phyloP scores from a whole-genome alignment of 176 grass and related monocot genomes.

The Oryza coarctata region DNA sequence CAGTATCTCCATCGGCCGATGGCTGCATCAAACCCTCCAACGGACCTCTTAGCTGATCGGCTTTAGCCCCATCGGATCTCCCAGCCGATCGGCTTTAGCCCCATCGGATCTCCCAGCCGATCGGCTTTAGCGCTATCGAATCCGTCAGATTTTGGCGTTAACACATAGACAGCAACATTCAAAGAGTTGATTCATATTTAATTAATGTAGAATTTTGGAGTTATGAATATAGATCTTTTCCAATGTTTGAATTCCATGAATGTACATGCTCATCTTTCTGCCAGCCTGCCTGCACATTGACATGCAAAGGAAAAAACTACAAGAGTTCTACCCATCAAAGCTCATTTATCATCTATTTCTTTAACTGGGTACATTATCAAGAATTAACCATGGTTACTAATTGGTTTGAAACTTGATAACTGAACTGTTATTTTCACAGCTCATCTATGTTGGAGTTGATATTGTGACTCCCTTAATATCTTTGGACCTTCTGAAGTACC shows the following conservation, averaged over 20 bases:
- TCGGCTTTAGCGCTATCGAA: too few species aligned
- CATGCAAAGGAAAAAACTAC: background rate
- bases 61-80: too few species aligned
- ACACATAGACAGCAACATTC: background rate
- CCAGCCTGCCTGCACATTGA: background rate
- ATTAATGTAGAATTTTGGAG: conserved; percentile 11
- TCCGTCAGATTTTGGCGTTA: too few species aligned
- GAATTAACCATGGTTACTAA: conserved; percentile 1
- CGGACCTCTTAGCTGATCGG: too few species aligned
- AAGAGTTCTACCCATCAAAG: background rate
- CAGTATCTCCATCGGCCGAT: too few species aligned
- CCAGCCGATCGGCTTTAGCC: too few species aligned
- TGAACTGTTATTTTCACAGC: conserved; percentile 56
- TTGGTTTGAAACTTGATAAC: conserved; percentile 26
- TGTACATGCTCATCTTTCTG: background rate
- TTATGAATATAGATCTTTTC: background rate
- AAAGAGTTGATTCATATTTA: conserved; percentile 8
- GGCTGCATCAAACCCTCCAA: too few species aligned
- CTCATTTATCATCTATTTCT: conserved; percentile 17
- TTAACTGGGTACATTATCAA: background rate
- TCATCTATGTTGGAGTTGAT: conserved; percentile 93
- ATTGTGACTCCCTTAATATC: conserved; percentile 97
- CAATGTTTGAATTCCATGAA: background rate
- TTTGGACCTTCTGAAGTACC: conserved; percentile 97
- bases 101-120: too few species aligned